These are phyloP conservation scores for Bruguiera parviflora DNA, from an alignment of 345 rosid genomes.

Conservation along the genomic window DNA sequence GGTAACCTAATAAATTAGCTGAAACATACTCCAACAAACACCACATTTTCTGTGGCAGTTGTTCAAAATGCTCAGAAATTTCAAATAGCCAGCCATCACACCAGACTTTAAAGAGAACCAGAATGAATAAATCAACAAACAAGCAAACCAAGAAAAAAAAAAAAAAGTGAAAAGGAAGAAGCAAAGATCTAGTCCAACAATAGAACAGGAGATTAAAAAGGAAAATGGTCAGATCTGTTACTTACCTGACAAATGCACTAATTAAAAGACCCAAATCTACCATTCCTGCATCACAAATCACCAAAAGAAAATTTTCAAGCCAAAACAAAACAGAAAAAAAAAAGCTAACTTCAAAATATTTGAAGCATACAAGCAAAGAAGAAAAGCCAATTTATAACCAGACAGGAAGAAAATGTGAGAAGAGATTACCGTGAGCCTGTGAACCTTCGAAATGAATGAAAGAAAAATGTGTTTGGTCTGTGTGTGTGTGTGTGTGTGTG, in stretches of 20 bases:
- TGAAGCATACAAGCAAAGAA: slow-evolving; percentile 9
- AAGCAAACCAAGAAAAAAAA: no score
- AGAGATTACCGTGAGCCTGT: slow-evolving; percentile 28
- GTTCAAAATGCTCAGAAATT: no score
- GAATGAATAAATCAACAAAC: no score
- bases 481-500: not conserved
- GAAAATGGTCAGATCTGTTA: slow-evolving; percentile 51
- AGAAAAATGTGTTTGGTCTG: not conserved
- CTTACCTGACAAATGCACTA: slow-evolving; percentile 36
- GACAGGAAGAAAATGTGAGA: not conserved
- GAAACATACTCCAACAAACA: no score
- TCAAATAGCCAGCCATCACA: no score
- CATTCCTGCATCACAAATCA: slow-evolving; percentile 27
- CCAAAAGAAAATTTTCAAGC: not conserved
- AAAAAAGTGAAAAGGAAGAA: not conserved
- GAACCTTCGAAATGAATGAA: slow-evolving; percentile 38
- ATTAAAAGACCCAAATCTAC: slow-evolving; percentile 37
- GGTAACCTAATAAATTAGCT: no score
- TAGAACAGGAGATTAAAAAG: not conserved
- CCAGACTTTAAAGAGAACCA: no score
- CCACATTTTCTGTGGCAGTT: no score
- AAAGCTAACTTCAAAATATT: not conserved
- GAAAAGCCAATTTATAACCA: not conserved
- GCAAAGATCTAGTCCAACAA: not conserved
- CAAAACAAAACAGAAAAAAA: not conserved